Evolutionary conservation across 139 green algal species (phyloP).

Genomic region (Micromonas commoda): DNA sequence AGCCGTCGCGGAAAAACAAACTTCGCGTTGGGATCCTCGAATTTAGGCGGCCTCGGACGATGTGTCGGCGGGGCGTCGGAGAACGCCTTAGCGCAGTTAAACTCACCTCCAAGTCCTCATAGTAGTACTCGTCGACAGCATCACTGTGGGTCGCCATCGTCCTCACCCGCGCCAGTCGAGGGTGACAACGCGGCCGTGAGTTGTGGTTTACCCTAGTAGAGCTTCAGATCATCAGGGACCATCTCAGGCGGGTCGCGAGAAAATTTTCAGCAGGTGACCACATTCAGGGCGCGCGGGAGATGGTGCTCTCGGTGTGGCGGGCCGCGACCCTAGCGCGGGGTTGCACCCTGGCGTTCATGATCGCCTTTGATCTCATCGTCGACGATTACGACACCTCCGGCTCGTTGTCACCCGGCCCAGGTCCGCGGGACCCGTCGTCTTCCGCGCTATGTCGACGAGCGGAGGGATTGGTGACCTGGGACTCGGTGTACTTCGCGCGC

Average conservation of each 20-base stretch:
- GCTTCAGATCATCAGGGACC: too few species aligned
- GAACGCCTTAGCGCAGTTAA: too few species aligned
- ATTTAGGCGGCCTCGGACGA: too few species aligned
- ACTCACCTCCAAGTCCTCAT: background rate
- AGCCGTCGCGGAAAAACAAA: too few species aligned
- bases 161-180: too few species aligned
- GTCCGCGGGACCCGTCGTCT: background rate
- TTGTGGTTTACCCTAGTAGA: too few species aligned
- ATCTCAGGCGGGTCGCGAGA: too few species aligned
- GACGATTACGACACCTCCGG: slow-evolving; percentile 5
- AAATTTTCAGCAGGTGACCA: background rate
- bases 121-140: too few species aligned
- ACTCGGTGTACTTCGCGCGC: slow-evolving; percentile 68
- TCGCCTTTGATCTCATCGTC: background rate
- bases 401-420: background rate
- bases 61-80: too few species aligned
- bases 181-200: too few species aligned
- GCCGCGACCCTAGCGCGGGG: background rate
- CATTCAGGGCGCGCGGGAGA: background rate
- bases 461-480: slow-evolving; percentile 53
- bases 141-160: too few species aligned
- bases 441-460: background rate
- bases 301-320: background rate
- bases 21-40: too few species aligned
- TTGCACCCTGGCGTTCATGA: background rate